Evolutionary conservation across 768 basidiomycete genomes (phyloP), one percentile per base, ranked within the genome.

Genomic region (Mrakia frigida): DNA sequence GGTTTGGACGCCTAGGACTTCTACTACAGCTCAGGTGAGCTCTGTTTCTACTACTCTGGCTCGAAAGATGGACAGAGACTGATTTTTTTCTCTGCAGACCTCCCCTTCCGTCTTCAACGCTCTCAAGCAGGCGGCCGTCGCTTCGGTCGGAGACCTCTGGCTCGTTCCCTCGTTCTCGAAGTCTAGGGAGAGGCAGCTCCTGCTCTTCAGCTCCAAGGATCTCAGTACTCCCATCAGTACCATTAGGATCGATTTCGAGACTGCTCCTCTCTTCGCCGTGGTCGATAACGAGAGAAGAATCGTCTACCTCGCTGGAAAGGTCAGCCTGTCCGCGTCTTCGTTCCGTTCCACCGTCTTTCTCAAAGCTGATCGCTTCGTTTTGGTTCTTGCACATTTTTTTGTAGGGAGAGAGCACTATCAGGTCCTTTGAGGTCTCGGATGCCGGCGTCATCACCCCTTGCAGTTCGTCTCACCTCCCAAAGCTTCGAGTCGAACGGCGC

Each of bases 391-490:
- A 7, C 37, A 6, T 33, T 31, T 9, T 37, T 4, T n/a, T 21
- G 2, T 63, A 80, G 79, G 83, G 83, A 1, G 84, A 85, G 79
- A 83, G 83, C 81, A 81, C 80, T 1, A 72, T 84, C 23, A 80
- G 82, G 0, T 84, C 83, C 78, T 75, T 82, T 31, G 83, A 84
- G 75, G 52, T 84, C 0, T 78, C 80, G 1, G 80, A 79, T 16
- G 78, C 81, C 18, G 50, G 59, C 1, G 80, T 80, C 43, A 80
- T 81, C 72, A 83, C 83, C 18, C 43, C 10, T 69, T 77, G 80
- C 79, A 68, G 14, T 50, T 3, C 46, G 46, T 50, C 39, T 41
- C 18, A 4, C 46, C 3, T 21, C 46, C 46, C 21, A 2, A 18
- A 50, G 46, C 13, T 50, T 41, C 39, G 39, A 41, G n/a, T n/a